Percentiles rank a stretch among this genome's conserved stretches.
Conservation (phyloP, 2,329 filamentous ascomycete species). For the Calonectria crousiana region DNA sequence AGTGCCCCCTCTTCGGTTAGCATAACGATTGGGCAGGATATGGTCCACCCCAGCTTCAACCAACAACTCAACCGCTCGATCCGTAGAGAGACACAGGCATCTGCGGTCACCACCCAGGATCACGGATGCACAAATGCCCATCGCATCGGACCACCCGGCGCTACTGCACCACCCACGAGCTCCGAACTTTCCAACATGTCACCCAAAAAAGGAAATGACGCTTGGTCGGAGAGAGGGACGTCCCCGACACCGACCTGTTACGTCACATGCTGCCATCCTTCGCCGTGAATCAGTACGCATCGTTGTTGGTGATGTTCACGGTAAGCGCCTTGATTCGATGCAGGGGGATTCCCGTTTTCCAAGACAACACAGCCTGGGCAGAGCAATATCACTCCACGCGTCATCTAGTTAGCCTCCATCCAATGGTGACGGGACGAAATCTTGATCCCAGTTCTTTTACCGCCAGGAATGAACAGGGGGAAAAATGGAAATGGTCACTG, state of each 20-base stretch:
- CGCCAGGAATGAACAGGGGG: neutral
- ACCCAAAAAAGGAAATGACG: constrained; percentile 33
- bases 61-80: constrained; percentile 29
- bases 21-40: constrained; percentile 16
- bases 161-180: constrained; percentile 27
- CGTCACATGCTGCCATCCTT: constrained; percentile 31
- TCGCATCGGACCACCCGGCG: constrained; percentile 34
- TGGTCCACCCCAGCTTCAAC: constrained; percentile 37
- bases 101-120: constrained; percentile 14
- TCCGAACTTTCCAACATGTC: constrained; percentile 27
- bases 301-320: neutral
- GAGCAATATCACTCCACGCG: constrained; percentile 8
- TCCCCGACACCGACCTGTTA: constrained; percentile 28
- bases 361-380: neutral
- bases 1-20: neutral
- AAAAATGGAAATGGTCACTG: neutral
- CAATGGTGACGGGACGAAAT: neutral
- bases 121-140: constrained; percentile 22
- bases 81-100: neutral
- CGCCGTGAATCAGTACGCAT: neutral
- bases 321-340: neutral
- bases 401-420: constrained; percentile 7
- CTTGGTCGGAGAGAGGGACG: constrained; percentile 8
- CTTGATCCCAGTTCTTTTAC: constrained; percentile 1
- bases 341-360: neutral